Evolutionary conservation across 352 stramenopile genomes (phyloP).

Genomic region (Phytopythium montanum): DNA sequence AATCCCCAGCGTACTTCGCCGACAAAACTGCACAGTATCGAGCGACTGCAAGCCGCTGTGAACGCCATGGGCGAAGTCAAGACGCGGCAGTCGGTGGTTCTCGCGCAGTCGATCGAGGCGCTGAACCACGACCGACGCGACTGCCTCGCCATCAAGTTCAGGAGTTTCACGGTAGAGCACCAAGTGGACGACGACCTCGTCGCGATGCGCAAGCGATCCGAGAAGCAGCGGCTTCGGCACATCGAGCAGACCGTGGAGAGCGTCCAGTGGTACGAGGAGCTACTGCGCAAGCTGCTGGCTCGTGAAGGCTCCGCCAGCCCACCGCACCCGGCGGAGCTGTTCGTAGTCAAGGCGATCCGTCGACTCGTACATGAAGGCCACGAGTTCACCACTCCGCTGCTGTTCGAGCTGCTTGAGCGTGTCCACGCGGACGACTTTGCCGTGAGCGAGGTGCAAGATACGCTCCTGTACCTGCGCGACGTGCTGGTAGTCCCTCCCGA

Average conservation of each 20-base stretch:
- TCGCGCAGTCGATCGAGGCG: conserved; percentile 34
- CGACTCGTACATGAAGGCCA: conserved; percentile 35
- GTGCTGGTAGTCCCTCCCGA: conserved; percentile 25
- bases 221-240: conserved; percentile 28
- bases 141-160: conserved; percentile 53
- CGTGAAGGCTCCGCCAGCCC: conserved; percentile 20
- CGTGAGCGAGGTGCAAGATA: conserved; percentile 40
- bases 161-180: conserved; percentile 29
- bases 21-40: conserved; percentile 37
- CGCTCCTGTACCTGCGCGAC: conserved; percentile 41
- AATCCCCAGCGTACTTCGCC: background rate
- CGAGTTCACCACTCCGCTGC: conserved; percentile 30
- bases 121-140: conserved; percentile 52
- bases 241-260: conserved; percentile 24
- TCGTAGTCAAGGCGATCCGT: conserved; percentile 51
- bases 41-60: conserved; percentile 48
- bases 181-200: conserved; percentile 37
- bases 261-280: conserved; percentile 45
- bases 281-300: conserved; percentile 42
- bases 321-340: conserved; percentile 45
- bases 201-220: conserved; percentile 46
- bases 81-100: conserved; percentile 21
- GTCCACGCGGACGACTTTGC: conserved; percentile 48
- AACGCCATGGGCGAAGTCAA: conserved; percentile 46
- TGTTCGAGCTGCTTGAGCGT: conserved; percentile 40